Evolutionary conservation across 2,329 filamentous ascomycete genomes (phyloP).

Genomic region (Pezicula radicicola): DNA sequence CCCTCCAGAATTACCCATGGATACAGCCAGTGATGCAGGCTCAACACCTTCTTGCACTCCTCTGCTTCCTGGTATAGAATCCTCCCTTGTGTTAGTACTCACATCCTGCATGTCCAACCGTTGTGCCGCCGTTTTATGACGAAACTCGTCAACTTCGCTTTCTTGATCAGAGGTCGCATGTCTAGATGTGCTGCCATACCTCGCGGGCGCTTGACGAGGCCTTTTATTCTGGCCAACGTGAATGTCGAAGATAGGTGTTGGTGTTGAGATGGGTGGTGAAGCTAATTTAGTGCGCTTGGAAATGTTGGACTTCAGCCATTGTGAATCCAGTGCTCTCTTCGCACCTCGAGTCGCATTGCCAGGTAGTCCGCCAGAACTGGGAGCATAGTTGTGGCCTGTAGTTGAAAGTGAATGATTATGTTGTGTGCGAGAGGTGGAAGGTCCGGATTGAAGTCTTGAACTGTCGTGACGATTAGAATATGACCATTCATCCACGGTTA

Average conservation of each 20-base stretch:
- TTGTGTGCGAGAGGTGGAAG: too few species aligned
- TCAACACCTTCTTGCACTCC: not conserved
- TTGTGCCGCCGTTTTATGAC: too few species aligned
- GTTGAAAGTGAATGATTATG: too few species aligned
- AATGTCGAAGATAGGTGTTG: constrained; percentile 19
- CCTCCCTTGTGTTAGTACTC: too few species aligned
- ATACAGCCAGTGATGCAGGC: not conserved
- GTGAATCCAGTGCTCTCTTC: constrained; percentile 16
- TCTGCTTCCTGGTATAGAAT: too few species aligned
- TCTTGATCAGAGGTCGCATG: not conserved
- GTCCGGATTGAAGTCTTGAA: too few species aligned
- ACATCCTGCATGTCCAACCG: too few species aligned
- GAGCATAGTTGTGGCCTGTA: too few species aligned
- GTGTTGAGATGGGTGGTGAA: constrained; percentile 16
- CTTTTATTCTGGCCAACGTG: constrained; percentile 4
- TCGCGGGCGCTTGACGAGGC: constrained; percentile 3
- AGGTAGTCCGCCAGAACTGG: not conserved
- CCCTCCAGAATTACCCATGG: not conserved
- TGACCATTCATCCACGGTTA: too few species aligned
- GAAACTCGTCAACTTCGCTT: too few species aligned
- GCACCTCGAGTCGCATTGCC: constrained; percentile 4
- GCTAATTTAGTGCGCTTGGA: constrained; percentile 27
- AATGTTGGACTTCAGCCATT: constrained; percentile 27
- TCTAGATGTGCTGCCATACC: not conserved
- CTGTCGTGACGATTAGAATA: too few species aligned